Percentiles rank a stretch among this genome's conserved stretches.
Evolutionary conservation across 192 early-diverging fungal genomes (phyloP).

Genomic region (Backusella tuberculispora): DNA sequence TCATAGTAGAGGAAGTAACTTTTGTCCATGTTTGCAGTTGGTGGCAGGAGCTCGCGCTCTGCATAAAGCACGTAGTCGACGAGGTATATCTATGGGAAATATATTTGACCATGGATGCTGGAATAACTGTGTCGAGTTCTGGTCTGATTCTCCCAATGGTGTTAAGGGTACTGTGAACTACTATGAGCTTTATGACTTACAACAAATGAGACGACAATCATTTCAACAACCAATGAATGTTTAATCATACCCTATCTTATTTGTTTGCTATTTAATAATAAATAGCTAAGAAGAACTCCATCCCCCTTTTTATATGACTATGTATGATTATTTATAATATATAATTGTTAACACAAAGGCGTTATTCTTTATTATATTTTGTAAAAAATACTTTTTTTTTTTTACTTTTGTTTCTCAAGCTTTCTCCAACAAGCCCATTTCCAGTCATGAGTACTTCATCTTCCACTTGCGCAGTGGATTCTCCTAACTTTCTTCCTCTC

Average conservation of each 20-base stretch:
- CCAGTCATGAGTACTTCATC: no score
- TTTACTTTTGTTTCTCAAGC: no score
- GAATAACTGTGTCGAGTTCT: conserved; percentile 88
- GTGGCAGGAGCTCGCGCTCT: conserved; percentile 42
- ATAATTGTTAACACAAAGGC: no score
- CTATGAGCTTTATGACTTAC: conserved; percentile 56
- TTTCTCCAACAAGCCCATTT: no score
- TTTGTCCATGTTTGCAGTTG: conserved; percentile 38
- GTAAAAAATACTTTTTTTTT: no score
- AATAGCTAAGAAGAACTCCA: neutral
- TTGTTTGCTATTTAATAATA: neutral
- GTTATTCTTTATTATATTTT: no score
- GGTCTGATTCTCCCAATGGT: conserved; percentile 61
- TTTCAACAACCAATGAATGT: conserved; percentile 11
- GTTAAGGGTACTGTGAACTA: conserved; percentile 62
- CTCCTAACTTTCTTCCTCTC: no score
- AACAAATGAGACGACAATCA: neutral
- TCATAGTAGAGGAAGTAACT: conserved; percentile 32
- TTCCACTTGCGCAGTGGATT: no score
- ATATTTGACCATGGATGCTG: conserved; percentile 82
- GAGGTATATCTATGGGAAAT: conserved; percentile 47
- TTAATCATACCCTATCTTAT: conserved; percentile 5
- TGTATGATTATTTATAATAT: neutral
- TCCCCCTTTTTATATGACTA: neutral
- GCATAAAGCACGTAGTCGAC: conserved; percentile 38